phyloP scores from a whole-genome alignment of 768 basidiomycete genomes.

The Antrodiella citrinella region DNA sequence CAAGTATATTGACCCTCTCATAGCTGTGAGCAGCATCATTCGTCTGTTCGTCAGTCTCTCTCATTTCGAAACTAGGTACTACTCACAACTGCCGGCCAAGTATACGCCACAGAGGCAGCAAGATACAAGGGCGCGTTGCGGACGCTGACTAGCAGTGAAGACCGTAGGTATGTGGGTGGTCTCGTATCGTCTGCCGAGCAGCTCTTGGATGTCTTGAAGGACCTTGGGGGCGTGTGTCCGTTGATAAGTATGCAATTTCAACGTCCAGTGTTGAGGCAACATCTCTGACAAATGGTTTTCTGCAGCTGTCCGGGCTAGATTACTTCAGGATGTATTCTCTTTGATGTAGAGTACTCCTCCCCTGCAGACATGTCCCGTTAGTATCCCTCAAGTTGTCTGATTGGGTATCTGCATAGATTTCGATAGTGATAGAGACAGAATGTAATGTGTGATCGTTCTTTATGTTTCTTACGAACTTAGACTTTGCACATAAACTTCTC shows the following conservation, averaged over 20 bases:
- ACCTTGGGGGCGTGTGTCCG: conserved; percentile 10
- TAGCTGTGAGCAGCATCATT: conserved; percentile 17
- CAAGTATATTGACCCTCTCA: conserved; percentile 17
- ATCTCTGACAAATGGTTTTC: background rate
- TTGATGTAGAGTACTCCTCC: too few relatives aligned
- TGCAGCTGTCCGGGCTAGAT: background rate
- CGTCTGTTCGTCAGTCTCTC: too few relatives aligned
- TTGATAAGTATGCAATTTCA: conserved; percentile 17
- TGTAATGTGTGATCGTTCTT: too few relatives aligned
- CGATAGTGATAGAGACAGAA: too few relatives aligned
- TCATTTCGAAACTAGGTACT: too few relatives aligned
- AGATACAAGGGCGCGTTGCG: background rate
- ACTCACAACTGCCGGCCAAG: conserved; percentile 14
- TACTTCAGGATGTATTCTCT: background rate
- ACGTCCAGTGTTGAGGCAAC: background rate
- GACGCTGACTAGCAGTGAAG: background rate
- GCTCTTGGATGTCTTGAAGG: conserved; percentile 15
- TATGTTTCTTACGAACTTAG: too few relatives aligned
- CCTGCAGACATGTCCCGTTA: too few relatives aligned
- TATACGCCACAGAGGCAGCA: conserved; percentile 15
- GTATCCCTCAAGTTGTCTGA: too few relatives aligned
- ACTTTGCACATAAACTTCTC: too few relatives aligned
- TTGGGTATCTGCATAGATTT: too few relatives aligned
- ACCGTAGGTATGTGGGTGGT: conserved; percentile 8
- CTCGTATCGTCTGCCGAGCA: conserved; percentile 11